Conservation (phyloP, 768 basidiomycete genomes). For the Hortiboletus flavorubellus region DNA sequence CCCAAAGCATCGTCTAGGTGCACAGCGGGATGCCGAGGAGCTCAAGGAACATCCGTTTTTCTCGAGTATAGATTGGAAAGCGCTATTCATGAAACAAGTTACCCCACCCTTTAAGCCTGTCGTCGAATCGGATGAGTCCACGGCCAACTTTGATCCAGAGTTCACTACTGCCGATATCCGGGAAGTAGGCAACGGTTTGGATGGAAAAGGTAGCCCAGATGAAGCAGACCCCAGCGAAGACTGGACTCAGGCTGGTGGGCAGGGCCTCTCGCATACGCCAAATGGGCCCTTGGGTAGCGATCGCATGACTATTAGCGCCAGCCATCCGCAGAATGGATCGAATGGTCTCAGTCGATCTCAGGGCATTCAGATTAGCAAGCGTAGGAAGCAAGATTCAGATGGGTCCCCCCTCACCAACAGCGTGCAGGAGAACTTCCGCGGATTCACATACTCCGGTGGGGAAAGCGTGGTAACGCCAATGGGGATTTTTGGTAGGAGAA, state of each 20-base stretch:
- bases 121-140: slow-evolving; percentile 97
- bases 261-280: slow-evolving; percentile 50
- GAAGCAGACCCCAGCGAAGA: slow-evolving; percentile 70
- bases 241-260: slow-evolving; percentile 38
- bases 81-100: slow-evolving; percentile 81
- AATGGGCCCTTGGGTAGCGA: slow-evolving; percentile 79
- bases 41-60: slow-evolving; percentile 97
- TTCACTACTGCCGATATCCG: slow-evolving; percentile 92
- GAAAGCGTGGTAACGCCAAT: slow-evolving; percentile 56
- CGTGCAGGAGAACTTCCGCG: slow-evolving; percentile 95
- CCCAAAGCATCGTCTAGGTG: slow-evolving; percentile 95
- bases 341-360: slow-evolving; percentile 21
- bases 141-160: slow-evolving; percentile 97
- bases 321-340: slow-evolving; percentile 13
- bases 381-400: slow-evolving; percentile 40
- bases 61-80: slow-evolving; percentile 85
- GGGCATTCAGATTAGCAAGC: slow-evolving; percentile 51
- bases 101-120: slow-evolving; percentile 97
- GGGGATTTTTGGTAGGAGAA: slow-evolving; percentile 36
- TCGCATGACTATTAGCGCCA: slow-evolving; percentile 17
- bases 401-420: slow-evolving; percentile 82
- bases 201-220: slow-evolving; percentile 43
- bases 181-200: slow-evolving; percentile 56
- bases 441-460: slow-evolving; percentile 85
- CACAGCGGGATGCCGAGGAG: slow-evolving; percentile 85